Evolutionary conservation across 2,329 filamentous ascomycete genomes (phyloP).

Genomic region (Lasiodiplodia sp.): DNA sequence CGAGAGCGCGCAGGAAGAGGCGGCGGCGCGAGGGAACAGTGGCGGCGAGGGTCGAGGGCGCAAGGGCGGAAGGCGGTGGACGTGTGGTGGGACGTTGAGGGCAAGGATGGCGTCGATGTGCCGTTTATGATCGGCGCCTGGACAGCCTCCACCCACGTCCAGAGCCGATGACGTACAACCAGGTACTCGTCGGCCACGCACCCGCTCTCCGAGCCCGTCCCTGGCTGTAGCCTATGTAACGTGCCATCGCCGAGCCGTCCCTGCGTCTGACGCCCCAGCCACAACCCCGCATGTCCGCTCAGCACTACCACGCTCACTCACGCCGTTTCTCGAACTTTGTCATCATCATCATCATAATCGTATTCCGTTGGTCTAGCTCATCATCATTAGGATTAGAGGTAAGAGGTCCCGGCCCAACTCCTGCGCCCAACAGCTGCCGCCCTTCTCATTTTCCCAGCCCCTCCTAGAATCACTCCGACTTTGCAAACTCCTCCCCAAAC

Average conservation of each 20-base stretch:
- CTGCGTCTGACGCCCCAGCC: neutral
- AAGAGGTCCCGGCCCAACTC: neutral
- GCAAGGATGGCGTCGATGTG: constrained; percentile 23
- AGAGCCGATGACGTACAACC: constrained; percentile 8
- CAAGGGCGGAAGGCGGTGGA: constrained; percentile 4
- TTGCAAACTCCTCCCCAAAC: constrained; percentile 32
- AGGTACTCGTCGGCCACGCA: too few relatives aligned
- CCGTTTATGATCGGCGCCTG: constrained; percentile 22
- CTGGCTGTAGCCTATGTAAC: neutral
- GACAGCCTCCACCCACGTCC: neutral
- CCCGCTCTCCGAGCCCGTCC: too few relatives aligned
- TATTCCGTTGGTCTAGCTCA: constrained; percentile 17
- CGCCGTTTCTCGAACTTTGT: neutral
- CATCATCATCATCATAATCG: neutral
- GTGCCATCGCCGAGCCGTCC: neutral
- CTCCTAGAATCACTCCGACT: constrained; percentile 7
- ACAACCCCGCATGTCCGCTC: neutral
- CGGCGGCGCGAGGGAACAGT: neutral
- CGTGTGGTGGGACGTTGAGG: constrained; percentile 16
- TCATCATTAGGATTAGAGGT: constrained; percentile 23
- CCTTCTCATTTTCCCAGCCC: neutral
- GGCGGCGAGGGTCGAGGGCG: neutral
- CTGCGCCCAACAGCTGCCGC: constrained; percentile 4
- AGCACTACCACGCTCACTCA: neutral
- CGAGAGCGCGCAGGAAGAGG: neutral